A percentile compares a stretch with the other conserved stretches of the same genome.
phyloP scores from a whole-genome alignment of 106 monocot species.

The Dendrobium catenatum region DNA sequence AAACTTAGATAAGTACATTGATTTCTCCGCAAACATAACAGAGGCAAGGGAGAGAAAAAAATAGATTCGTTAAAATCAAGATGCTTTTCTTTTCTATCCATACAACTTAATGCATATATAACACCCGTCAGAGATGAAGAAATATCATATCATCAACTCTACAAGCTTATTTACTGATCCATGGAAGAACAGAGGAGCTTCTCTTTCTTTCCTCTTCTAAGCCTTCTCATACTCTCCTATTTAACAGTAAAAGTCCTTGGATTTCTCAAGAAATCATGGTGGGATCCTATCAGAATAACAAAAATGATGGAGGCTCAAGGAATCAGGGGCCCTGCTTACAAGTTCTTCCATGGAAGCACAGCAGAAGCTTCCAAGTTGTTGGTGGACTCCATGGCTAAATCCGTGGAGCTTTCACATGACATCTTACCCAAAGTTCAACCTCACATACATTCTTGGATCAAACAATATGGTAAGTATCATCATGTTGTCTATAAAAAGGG shows the following conservation, averaged over 20 bases:
- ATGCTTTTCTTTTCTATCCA: no score
- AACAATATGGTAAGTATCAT: conserved; percentile 6
- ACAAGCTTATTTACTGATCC: neutral
- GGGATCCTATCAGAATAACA: conserved; percentile 7
- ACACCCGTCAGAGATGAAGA: neutral
- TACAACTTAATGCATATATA: no score
- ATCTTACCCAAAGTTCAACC: conserved; percentile 10
- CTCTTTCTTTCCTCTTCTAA: neutral
- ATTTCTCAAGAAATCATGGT: conserved; percentile 11
- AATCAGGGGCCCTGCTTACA: conserved; percentile 11
- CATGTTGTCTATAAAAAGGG: neutral
- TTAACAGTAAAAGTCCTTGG: neutral
- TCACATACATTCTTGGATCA: neutral
- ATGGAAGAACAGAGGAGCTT: neutral
- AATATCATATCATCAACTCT: neutral
- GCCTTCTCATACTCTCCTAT: neutral
- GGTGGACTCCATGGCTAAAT: neutral
- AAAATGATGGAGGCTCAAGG: conserved; percentile 13
- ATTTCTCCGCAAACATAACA: no score
- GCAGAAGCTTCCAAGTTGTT: neutral
- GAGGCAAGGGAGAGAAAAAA: no score
- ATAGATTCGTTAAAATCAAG: no score
- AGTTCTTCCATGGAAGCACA: conserved; percentile 10
- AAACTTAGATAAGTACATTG: no score
- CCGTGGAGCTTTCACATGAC: conserved; percentile 11